phyloP scores from a whole-genome alignment of 495 filamentous ascomycete genomes.

The Chaetomium fimeti region DNA sequence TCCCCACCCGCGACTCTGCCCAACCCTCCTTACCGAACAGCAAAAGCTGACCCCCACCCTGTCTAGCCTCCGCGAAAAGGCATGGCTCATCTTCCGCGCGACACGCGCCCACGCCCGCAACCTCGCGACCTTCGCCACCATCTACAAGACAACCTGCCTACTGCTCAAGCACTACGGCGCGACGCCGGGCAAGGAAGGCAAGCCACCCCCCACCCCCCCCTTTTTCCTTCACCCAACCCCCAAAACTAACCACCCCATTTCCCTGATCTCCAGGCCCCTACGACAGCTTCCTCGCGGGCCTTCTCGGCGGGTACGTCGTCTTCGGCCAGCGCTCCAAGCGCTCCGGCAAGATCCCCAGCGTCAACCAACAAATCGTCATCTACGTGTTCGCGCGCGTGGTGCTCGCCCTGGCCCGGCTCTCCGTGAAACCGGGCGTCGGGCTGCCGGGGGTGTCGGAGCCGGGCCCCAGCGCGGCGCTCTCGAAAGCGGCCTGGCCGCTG shows the following conservation, averaged over 20 bases:
- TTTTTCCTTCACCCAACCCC: neutral
- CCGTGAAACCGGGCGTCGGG: slow-evolving; percentile 61
- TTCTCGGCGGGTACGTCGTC: slow-evolving; percentile 87
- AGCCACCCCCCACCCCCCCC: slow-evolving; percentile 12
- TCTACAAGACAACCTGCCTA: slow-evolving; percentile 83
- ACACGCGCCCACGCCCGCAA: slow-evolving; percentile 90
- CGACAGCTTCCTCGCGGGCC: slow-evolving; percentile 85
- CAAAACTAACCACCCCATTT: neutral
- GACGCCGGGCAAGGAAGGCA: slow-evolving; percentile 57
- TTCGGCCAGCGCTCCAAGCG: slow-evolving; percentile 67
- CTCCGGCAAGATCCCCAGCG: slow-evolving; percentile 65
- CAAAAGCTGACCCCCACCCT: neutral
- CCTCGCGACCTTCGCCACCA: slow-evolving; percentile 80
- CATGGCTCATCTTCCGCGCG: slow-evolving; percentile 72
- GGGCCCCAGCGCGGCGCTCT: slow-evolving; percentile 46
- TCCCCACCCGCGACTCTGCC: neutral
- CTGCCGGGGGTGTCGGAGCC: slow-evolving; percentile 46
- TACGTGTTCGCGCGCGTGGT: slow-evolving; percentile 94
- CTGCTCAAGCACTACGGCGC: slow-evolving; percentile 62
- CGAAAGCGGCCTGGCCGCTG: slow-evolving; percentile 76
- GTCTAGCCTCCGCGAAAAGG: slow-evolving; percentile 70
- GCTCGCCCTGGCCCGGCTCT: slow-evolving; percentile 77
- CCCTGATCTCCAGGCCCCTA: slow-evolving; percentile 52
- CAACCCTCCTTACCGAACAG: neutral
- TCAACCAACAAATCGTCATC: slow-evolving; percentile 97